Percentiles rank a stretch among this genome's conserved stretches.
These are phyloP conservation scores for Yamadazyma trypodendri DNA, from an alignment of 1,139 yeast genomes.

Conservation along the genomic window DNA sequence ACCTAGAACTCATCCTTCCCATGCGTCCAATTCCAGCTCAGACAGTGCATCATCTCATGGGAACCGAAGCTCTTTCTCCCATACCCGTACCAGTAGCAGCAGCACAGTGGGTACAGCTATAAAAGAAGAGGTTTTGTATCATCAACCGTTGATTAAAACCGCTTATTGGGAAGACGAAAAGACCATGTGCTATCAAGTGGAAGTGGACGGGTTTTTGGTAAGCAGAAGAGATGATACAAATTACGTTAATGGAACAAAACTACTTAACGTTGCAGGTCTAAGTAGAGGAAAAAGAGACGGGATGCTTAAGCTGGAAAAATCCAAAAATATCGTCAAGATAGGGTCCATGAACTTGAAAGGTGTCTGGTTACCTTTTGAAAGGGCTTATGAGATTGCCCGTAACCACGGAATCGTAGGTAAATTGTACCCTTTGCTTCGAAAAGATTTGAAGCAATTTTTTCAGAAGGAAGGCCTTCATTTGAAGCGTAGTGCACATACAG, in stretches of 20 bases:
- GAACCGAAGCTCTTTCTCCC: slow-evolving; percentile 3
- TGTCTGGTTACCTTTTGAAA: slow-evolving; percentile 56
- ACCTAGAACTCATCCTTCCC: slow-evolving; percentile 1
- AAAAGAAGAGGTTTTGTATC: slow-evolving; percentile 11
- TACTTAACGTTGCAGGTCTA: slow-evolving; percentile 90
- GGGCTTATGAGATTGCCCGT: slow-evolving; percentile 52
- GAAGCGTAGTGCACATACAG: slow-evolving; percentile 18
- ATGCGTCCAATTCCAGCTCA: slow-evolving; percentile 11
- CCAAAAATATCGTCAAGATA: slow-evolving; percentile 45
- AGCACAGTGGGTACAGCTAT: slow-evolving; percentile 3
- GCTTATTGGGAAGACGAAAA: slow-evolving; percentile 49
- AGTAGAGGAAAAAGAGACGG: slow-evolving; percentile 97
- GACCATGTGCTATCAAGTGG: slow-evolving; percentile 50
- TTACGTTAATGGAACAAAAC: slow-evolving; percentile 56
- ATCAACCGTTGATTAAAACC: slow-evolving; percentile 44
- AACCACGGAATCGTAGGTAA: slow-evolving; percentile 43
- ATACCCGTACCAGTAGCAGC: slow-evolving; percentile 5
- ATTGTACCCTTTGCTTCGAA: slow-evolving; percentile 48
- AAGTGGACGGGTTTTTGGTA: slow-evolving; percentile 43
- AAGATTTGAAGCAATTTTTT: slow-evolving; percentile 38
- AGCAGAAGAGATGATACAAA: slow-evolving; percentile 53
- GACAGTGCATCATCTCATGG: slow-evolving; percentile 19
- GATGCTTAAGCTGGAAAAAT: slow-evolving; percentile 53
- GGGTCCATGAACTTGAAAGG: slow-evolving; percentile 58
- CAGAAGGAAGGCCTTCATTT: slow-evolving; percentile 27